Evolutionary conservation across 2,329 filamentous ascomycete genomes (phyloP), one percentile per base, ranked within the genome.

Genomic region (Colletotrichum aenigma): DNA sequence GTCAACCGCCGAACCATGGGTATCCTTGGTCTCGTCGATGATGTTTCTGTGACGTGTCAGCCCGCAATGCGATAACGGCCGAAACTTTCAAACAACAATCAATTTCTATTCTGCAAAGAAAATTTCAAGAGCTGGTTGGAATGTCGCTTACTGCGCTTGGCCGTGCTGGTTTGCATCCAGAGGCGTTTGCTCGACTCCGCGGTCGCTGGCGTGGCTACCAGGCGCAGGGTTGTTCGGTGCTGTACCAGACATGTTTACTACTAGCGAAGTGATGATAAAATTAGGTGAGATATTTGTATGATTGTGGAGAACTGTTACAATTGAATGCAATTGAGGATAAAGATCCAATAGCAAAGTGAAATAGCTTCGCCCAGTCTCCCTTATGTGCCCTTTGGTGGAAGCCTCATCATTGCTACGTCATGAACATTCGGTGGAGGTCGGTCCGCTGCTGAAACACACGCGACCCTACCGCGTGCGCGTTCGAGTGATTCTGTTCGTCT

Each of bases 21-120:
- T 74, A 21, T 73, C 75, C 24, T 76, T 74, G 36, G 65, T 76
- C 48, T 77, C 70, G 34, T 77, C 74, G 24, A 74, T 62, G n/a
- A 75, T 55, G 34, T 74, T 77, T 32, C 77, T 78, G 32, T 18
- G 2, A 34, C 16, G 48, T 34, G 48, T 67, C 43, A 56, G 4
- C 8, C 38, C 28, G 21, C 61, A n/a, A 30, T 52, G 26, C 38
- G 10, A 52, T n/a, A 12, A 13, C 28, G 58, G 2, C 1, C 55
- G 24, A 48, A 48, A 48, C 43, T 21, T 48, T 48, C n/a, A 21
- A n/a, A 48, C 9, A 48, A 48, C 0, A 8, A 21, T 13, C 10
- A 0, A 7, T 21, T 21, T 28, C 55, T 6, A 10, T 58, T 3
- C 26, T 58, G 55, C 24, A 58, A 16, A 28, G 13, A 28, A 18